Evolutionary conservation across 345 rosid species (phyloP).

Genomic region (Salix exigua): DNA sequence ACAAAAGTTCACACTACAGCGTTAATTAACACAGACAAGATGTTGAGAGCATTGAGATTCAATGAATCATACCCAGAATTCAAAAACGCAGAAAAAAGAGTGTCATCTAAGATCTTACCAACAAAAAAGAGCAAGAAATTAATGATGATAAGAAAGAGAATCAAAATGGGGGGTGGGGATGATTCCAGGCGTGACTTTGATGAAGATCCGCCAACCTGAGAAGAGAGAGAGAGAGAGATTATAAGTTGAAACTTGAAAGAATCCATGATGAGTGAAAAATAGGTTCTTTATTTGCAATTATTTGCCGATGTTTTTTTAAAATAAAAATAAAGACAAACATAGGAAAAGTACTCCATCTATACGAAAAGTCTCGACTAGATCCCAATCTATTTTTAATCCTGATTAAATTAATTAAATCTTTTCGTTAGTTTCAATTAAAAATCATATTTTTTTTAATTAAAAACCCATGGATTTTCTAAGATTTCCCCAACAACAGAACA

Average conservation of each 20-base stretch:
- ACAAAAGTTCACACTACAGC: neutral
- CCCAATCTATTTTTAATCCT: neutral
- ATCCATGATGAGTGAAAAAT: neutral
- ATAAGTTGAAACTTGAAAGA: neutral
- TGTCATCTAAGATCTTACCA: constrained; percentile 8
- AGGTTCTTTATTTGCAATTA: neutral
- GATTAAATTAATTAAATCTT: neutral
- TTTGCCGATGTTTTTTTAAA: neutral
- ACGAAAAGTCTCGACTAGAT: neutral
- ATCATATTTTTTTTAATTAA: no score
- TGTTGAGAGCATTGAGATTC: neutral
- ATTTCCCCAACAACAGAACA: no score
- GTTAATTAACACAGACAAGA: neutral
- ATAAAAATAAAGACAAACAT: neutral
- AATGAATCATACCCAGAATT: neutral
- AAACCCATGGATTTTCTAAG: no score
- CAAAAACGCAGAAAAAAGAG: neutral
- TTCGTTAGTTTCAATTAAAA: neutral
- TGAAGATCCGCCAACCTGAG: neutral
- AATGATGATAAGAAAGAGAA: neutral
- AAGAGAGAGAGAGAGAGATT: neutral
- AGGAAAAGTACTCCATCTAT: neutral
- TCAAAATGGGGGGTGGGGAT: neutral
- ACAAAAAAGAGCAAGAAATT: neutral
- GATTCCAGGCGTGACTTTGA: neutral